Conservation (phyloP, 2,329 filamentous ascomycete genomes). For the Cordyceps javanica region DNA sequence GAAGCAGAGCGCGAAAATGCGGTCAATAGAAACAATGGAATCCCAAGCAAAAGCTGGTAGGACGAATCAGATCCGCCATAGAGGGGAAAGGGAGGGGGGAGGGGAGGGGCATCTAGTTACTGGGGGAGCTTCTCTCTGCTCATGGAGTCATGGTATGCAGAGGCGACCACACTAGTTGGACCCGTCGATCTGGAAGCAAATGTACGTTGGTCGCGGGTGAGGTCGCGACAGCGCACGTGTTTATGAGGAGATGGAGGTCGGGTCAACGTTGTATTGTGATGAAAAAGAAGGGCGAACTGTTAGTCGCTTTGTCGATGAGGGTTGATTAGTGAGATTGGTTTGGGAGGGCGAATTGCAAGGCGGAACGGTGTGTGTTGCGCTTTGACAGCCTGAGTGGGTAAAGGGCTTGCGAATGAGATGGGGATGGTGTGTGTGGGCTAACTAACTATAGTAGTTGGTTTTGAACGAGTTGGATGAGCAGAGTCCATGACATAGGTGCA, state of each 20-base stretch:
- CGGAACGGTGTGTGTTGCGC: not conserved
- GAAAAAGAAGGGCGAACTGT: not conserved
- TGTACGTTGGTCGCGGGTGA: not conserved
- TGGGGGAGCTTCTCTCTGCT: not conserved
- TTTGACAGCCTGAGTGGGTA: not conserved
- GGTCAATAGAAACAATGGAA: not conserved
- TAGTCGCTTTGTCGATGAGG: not conserved
- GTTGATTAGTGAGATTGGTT: not conserved
- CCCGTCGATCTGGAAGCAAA: not conserved
- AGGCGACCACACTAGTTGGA: not conserved
- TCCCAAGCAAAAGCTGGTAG: not conserved
- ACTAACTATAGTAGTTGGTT: too few species aligned
- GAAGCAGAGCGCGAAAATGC: conserved; percentile 8
- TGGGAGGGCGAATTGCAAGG: not conserved
- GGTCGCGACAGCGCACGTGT: not conserved
- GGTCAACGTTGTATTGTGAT: not conserved
- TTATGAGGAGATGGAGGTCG: not conserved
- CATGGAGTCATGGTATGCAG: not conserved
- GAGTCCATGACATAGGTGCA: not conserved
- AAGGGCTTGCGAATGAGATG: not conserved
- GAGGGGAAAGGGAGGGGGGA: not conserved
- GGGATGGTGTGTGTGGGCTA: not conserved
- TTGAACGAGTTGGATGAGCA: not conserved
- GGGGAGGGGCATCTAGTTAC: not conserved
- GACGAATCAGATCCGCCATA: not conserved